Percentiles rank a stretch among this genome's conserved stretches.
These are phyloP conservation scores for Xylariaceae sp. DNA, from an alignment of 2,329 filamentous ascomycete genomes.

Conservation along the genomic window DNA sequence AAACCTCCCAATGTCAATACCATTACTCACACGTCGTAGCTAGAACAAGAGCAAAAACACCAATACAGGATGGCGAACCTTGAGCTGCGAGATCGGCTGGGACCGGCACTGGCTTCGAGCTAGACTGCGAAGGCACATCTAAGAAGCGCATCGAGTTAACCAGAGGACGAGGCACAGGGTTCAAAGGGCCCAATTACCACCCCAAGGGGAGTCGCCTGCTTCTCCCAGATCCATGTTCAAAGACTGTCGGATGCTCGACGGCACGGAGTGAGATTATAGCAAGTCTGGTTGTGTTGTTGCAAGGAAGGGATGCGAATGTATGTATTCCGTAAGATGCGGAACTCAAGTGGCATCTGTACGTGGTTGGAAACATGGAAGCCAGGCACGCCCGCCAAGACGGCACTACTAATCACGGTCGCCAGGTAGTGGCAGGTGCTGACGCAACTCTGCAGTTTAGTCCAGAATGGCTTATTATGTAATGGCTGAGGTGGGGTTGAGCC, in stretches of 20 bases:
- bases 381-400: constrained; percentile 2
- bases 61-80: constrained; percentile 19
- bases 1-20: constrained; percentile 11
- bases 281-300: constrained; percentile 9
- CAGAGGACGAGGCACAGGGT: constrained; percentile 10
- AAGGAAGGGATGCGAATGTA: constrained; percentile 1
- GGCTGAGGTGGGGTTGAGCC: background rate
- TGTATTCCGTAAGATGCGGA: background rate
- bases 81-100: constrained; percentile 23
- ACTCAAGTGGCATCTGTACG: background rate
- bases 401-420: background rate
- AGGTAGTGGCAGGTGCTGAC: background rate
- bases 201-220: constrained; percentile 42
- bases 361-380: background rate
- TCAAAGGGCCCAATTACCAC: constrained; percentile 33
- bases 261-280: constrained; percentile 1
- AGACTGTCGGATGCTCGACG: constrained; percentile 10
- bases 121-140: constrained; percentile 40
- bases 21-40: background rate
- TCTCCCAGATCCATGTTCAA: constrained; percentile 40
- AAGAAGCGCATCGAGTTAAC: constrained; percentile 15
- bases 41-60: background rate
- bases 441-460: background rate
- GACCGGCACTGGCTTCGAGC: constrained; percentile 25
- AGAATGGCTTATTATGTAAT: background rate